Percentiles rank a stretch among this genome's conserved stretches.
phyloP scores from a whole-genome alignment of 192 early-diverging fungal genomes.

The Podila epicladia region DNA sequence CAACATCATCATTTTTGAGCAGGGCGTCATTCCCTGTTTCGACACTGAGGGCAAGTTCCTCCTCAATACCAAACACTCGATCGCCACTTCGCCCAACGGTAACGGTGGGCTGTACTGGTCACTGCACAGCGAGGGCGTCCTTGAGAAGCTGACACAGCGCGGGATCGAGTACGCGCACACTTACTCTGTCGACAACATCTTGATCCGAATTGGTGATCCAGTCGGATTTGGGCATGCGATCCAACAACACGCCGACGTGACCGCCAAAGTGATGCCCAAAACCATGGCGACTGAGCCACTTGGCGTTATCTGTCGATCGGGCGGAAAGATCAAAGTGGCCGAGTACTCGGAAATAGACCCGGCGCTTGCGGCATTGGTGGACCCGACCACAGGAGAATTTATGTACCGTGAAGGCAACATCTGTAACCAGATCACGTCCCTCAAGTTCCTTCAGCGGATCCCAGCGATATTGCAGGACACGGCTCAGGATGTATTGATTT shows the following conservation, averaged over 20 bases:
- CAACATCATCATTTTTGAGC: slow-evolving; percentile 91
- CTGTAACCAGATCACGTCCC: slow-evolving; percentile 94
- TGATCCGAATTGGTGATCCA: slow-evolving; percentile 91
- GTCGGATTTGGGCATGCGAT: slow-evolving; percentile 88
- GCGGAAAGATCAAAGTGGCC: slow-evolving; percentile 80
- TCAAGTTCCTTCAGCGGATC: slow-evolving; percentile 80
- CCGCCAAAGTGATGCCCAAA: slow-evolving; percentile 91
- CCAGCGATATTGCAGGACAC: slow-evolving; percentile 57
- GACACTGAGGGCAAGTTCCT: slow-evolving; percentile 86
- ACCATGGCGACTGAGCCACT: slow-evolving; percentile 82
- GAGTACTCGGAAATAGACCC: slow-evolving; percentile 95
- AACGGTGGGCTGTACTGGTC: slow-evolving; percentile 93
- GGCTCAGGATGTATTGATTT: slow-evolving; percentile 75
- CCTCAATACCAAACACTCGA: slow-evolving; percentile 72
- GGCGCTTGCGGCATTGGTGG: slow-evolving; percentile 68
- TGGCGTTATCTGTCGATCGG: slow-evolving; percentile 87
- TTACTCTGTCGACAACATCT: slow-evolving; percentile 95
- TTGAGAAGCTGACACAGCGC: slow-evolving; percentile 74
- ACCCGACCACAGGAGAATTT: slow-evolving; percentile 63
- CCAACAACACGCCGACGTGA: slow-evolving; percentile 80
- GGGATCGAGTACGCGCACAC: slow-evolving; percentile 86
- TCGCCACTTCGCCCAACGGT: slow-evolving; percentile 81
- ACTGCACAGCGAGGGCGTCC: slow-evolving; percentile 77
- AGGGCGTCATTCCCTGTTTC: slow-evolving; percentile 91
- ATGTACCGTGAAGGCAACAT: slow-evolving; percentile 89